Percentiles rank a stretch among this genome's conserved stretches.
Conservation (phyloP, 2,329 filamentous ascomycete genomes). For the Paraconiothyrium brasiliense region DNA sequence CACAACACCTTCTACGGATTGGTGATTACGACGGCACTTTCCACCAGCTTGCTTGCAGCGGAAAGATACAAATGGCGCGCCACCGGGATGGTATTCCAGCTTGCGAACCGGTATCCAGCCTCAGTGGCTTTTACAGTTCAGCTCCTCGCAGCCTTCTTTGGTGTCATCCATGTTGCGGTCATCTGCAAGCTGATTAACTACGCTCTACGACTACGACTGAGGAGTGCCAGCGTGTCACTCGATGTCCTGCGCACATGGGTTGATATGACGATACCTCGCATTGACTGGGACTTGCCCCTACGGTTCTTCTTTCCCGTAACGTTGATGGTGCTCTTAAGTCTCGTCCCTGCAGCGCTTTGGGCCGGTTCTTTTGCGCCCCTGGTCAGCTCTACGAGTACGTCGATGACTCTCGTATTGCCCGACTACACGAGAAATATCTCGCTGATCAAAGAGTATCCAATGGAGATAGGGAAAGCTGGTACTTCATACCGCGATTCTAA, state of each 20-base stretch:
- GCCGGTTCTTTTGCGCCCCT: slow-evolving; percentile 42
- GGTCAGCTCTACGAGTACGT: slow-evolving; percentile 26
- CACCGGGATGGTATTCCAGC: slow-evolving; percentile 29
- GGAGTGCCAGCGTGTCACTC: slow-evolving; percentile 35
- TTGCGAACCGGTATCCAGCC: slow-evolving; percentile 33
- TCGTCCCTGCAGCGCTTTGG: slow-evolving; percentile 40
- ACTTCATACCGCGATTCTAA: slow-evolving; percentile 34
- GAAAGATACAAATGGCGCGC: slow-evolving; percentile 33
- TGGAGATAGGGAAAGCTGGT: slow-evolving; percentile 35
- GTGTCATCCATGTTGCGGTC: slow-evolving; percentile 38
- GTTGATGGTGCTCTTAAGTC: slow-evolving; percentile 32
- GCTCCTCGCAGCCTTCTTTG: slow-evolving; percentile 38
- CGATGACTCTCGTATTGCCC: slow-evolving; percentile 28
- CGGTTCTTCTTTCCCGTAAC: slow-evolving; percentile 40
- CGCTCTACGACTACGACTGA: slow-evolving; percentile 35
- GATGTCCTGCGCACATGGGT: slow-evolving; percentile 41
- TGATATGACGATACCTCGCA: slow-evolving; percentile 33
- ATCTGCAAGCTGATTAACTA: slow-evolving; percentile 42
- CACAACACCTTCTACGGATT: slow-evolving; percentile 42
- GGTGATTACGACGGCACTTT: slow-evolving; percentile 33
- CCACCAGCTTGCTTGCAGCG: slow-evolving; percentile 29
- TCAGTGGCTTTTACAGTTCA: slow-evolving; percentile 38
- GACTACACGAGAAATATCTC: slow-evolving; percentile 36
- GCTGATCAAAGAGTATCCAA: slow-evolving; percentile 39
- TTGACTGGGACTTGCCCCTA: slow-evolving; percentile 41